Evolutionary conservation across 352 stramenopile species (phyloP).

Genomic region (Pythium sukuiense): DNA sequence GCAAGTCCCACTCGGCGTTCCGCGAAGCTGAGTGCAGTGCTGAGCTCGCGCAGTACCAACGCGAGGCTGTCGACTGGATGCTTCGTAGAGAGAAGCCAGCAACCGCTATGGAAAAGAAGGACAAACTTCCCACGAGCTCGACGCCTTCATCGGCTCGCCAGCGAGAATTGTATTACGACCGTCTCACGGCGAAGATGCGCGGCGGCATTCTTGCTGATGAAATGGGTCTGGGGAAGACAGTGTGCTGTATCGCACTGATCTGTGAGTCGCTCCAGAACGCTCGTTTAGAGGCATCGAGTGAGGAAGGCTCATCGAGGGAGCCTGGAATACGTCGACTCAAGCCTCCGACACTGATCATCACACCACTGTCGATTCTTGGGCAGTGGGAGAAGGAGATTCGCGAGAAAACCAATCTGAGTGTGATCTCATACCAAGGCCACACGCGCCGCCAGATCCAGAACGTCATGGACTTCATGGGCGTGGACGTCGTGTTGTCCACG

Average conservation of each 20-base stretch:
- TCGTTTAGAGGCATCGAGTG: conserved; percentile 32
- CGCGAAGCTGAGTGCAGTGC: conserved; percentile 51
- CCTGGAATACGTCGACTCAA: conserved; percentile 39
- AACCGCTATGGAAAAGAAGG: conserved; percentile 16
- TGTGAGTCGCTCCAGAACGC: conserved; percentile 58
- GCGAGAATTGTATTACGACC: conserved; percentile 33
- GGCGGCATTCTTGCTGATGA: conserved; percentile 88
- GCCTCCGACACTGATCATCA: conserved; percentile 75
- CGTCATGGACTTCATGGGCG: conserved; percentile 74
- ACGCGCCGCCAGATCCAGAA: conserved; percentile 63
- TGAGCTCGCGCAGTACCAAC: conserved; percentile 82
- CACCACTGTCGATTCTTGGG: conserved; percentile 79
- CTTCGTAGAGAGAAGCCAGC: conserved; percentile 40
- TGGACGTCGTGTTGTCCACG: conserved; percentile 76
- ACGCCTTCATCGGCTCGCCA: conserved; percentile 19
- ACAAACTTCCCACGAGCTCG: conserved; percentile 23
- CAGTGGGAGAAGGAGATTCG: conserved; percentile 86
- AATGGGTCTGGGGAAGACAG: conserved; percentile 90
- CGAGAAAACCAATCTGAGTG: conserved; percentile 70
- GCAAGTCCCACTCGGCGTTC: neutral
- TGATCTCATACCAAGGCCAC: conserved; percentile 73
- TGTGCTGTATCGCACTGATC: conserved; percentile 84
- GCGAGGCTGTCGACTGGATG: conserved; percentile 90
- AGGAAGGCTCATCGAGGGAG: conserved; percentile 9
- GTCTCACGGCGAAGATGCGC: conserved; percentile 32